Base-by-base conservation (phyloP, 2,329 filamentous ascomycete genomes). In the Camptophora hylomeconis region DNA sequence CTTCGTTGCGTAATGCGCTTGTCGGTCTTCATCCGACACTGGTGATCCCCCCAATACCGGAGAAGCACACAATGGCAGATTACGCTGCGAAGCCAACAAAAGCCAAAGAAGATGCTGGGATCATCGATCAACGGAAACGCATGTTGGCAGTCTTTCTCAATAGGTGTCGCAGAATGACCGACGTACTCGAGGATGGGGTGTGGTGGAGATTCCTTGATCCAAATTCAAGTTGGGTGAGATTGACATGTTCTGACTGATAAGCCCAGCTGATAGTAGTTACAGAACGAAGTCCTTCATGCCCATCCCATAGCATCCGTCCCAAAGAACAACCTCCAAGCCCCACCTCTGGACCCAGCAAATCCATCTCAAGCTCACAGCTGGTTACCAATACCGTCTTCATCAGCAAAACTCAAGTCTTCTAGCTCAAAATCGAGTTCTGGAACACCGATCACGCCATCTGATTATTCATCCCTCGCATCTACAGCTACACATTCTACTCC, bases 61-160 rank as follows among this genome's bases (percentile, higher is more conserved):
- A 98, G 59, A 98, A 98, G 57, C 89, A 98, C 55, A 89, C 84
- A 24, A 92, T 98, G 79, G 87, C 87, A 37, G 89, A 98, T 54
- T 98, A 98, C 51, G 89, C 89, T 10, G 86, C 92, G 16, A 95
- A 93, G 46, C 89, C 92, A 2, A 98, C 89, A 20, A 94, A 87
- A 47, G 92, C 92, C 11, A 98, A 94, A 54, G 87, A 98, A 55
- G 92, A 98, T 51, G 78, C 84, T 33, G 81, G 87, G 36, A 98
- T 95, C 24, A 98, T 98, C 40, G 89, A 98, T 50, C 62, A 95
- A 41, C 73, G 89, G 35, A 95, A 95, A 62, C 80, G 89, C 46
- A 98, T 98, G 89, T 56, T 98, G 30, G 80, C 80, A 4, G 89
- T 95, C 1, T 98, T 98, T 46, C 54, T 98, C 27, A 98, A 98